Conservation (phyloP, 1,284 basidiomycete genomes). For the Earliella scabrosa region DNA sequence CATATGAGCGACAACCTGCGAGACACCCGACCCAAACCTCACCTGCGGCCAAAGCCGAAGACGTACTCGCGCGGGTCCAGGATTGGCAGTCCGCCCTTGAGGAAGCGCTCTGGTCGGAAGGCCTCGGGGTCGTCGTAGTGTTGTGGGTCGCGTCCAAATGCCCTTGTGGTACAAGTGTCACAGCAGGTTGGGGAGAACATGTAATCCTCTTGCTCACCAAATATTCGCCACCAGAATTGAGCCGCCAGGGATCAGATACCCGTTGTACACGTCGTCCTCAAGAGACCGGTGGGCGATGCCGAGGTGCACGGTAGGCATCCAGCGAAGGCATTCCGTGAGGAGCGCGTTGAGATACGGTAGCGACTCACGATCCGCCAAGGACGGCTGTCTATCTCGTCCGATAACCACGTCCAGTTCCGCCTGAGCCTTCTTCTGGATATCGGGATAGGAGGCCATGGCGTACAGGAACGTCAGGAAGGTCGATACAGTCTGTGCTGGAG, state of each 20-base stretch:
- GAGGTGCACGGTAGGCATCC: slow-evolving; percentile 17
- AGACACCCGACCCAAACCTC: too few species aligned
- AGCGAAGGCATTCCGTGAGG: slow-evolving; percentile 32
- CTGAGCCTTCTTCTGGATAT: slow-evolving; percentile 31
- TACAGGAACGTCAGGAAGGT: slow-evolving; percentile 26
- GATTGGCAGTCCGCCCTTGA: slow-evolving; percentile 1
- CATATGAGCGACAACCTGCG: too few species aligned
- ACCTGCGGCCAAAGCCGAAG: slow-evolving; percentile 14
- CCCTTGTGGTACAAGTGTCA: neutral
- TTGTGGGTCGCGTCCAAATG: neutral
- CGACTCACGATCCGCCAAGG: slow-evolving; percentile 31
- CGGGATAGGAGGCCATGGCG: slow-evolving; percentile 24
- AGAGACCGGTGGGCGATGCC: slow-evolving; percentile 17
- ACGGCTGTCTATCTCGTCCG: slow-evolving; percentile 32
- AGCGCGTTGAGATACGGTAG: slow-evolving; percentile 36
- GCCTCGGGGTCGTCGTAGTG: slow-evolving; percentile 5
- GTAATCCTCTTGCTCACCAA: slow-evolving; percentile 18
- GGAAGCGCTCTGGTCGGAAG: slow-evolving; percentile 8
- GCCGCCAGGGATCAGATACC: slow-evolving; percentile 19
- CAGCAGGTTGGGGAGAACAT: too few species aligned
- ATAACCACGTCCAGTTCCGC: slow-evolving; percentile 36
- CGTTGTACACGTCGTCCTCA: slow-evolving; percentile 22
- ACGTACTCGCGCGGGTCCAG: neutral
- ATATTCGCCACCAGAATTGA: slow-evolving; percentile 21
- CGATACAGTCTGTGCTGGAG: slow-evolving; percentile 19